Evolutionary conservation across 1,284 basidiomycete genomes (phyloP).

Genomic region (Entoloma clypeatum): DNA sequence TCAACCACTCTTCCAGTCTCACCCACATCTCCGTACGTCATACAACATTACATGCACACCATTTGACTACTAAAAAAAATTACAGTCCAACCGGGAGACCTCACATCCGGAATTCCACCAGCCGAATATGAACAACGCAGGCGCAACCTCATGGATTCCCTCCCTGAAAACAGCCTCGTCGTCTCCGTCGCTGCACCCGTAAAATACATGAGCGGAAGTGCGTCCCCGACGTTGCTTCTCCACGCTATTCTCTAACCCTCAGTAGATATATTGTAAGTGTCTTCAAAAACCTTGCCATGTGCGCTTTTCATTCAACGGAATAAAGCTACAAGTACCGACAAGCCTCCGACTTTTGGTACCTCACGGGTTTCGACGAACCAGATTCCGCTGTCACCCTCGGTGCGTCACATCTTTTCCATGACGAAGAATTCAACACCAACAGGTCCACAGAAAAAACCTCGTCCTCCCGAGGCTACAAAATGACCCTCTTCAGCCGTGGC

Average conservation of each 20-base stretch:
- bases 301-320: slow-evolving; percentile 10
- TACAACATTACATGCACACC: slow-evolving; percentile 1
- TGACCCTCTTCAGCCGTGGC: slow-evolving; percentile 85
- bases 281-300: background rate
- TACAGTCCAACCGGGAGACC: slow-evolving; percentile 54
- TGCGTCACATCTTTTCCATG: slow-evolving; percentile 29
- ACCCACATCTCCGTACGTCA: slow-evolving; percentile 69
- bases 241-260: slow-evolving; percentile 7
- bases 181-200: slow-evolving; percentile 79
- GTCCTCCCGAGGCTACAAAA: slow-evolving; percentile 74
- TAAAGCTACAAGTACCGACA: slow-evolving; percentile 93
- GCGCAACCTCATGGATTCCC: slow-evolving; percentile 65
- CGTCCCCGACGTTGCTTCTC: slow-evolving; percentile 31
- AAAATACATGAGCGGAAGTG: slow-evolving; percentile 86
- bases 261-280: slow-evolving; percentile 49
- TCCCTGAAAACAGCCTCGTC: slow-evolving; percentile 78
- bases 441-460: slow-evolving; percentile 57
- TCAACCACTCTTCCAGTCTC: slow-evolving; percentile 73
- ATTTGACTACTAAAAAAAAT: slow-evolving; percentile 12
- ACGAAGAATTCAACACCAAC: slow-evolving; percentile 1
- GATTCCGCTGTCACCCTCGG: slow-evolving; percentile 85
- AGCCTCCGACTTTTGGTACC: slow-evolving; percentile 89
- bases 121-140: slow-evolving; percentile 84
- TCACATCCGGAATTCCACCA: slow-evolving; percentile 83
- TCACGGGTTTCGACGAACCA: slow-evolving; percentile 94